Conservation (phyloP, 78 protist species). For the Dictyostelium capitatum region DNA sequence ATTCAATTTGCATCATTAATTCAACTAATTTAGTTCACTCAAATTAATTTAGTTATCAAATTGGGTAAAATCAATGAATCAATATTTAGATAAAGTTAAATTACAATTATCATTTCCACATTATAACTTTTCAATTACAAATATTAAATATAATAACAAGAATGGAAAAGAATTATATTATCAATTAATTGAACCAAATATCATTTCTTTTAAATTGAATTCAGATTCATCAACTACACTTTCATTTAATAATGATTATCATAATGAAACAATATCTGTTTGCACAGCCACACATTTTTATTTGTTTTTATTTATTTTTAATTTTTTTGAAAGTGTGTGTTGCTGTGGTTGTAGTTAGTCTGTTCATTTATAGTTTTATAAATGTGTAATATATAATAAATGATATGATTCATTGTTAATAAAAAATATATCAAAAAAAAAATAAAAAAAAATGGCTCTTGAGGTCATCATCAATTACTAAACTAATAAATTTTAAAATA, state of each 20-base stretch:
- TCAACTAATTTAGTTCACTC: neutral
- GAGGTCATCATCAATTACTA: too few species aligned
- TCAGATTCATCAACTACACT: neutral
- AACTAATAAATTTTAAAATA: too few species aligned
- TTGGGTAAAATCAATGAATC: neutral
- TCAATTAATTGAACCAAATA: neutral
- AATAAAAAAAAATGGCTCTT: too few species aligned
- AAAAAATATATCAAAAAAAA: too few species aligned
- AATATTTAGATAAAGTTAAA: neutral
- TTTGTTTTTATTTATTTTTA: too few species aligned
- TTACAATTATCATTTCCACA: neutral
- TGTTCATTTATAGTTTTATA: too few species aligned
- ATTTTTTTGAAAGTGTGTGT: too few species aligned
- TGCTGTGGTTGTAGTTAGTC: too few species aligned
- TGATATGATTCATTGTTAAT: too few species aligned
- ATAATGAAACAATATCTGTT: neutral
- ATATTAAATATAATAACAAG: neutral
- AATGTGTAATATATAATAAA: too few species aligned
- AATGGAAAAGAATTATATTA: neutral
- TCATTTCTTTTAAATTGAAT: neutral
- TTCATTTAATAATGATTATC: neutral
- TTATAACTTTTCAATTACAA: neutral
- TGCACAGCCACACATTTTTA: too few species aligned
- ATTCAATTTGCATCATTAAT: neutral
- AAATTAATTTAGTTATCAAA: neutral